Evolutionary conservation across 75 land plant genomes (phyloP).

Genomic region (Pseudotsuga menziesii): DNA sequence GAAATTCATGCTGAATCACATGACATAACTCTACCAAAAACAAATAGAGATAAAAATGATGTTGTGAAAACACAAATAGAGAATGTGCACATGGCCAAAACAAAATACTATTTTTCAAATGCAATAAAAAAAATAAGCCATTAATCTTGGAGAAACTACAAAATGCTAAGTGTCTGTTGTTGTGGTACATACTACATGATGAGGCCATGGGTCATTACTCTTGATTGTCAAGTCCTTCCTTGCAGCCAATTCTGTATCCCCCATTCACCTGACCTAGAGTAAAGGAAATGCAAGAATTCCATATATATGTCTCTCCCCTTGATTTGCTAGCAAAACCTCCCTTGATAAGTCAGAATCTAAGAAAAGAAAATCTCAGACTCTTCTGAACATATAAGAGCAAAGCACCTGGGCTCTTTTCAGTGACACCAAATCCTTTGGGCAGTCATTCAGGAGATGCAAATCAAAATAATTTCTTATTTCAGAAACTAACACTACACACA

Average conservation of each 20-base stretch:
- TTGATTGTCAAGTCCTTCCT: slow-evolving; percentile 65
- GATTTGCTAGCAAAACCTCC: slow-evolving; percentile 67
- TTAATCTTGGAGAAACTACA: neutral
- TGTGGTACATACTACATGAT: slow-evolving; percentile 79
- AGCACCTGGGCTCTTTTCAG: slow-evolving; percentile 81
- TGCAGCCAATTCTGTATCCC: slow-evolving; percentile 82
- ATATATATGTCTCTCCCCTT: slow-evolving; percentile 55
- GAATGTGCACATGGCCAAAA: neutral
- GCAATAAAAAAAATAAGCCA: neutral
- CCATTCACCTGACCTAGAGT: slow-evolving; percentile 71
- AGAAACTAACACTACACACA: neutral
- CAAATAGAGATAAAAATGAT: neutral
- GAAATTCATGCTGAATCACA: slow-evolving; percentile 75
- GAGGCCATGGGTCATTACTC: slow-evolving; percentile 75
- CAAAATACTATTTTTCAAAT: neutral
- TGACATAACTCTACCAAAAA: slow-evolving; percentile 75
- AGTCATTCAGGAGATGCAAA: slow-evolving; percentile 64
- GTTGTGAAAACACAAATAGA: neutral
- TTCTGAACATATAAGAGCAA: slow-evolving; percentile 39
- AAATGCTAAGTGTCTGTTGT: neutral
- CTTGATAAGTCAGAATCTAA: neutral
- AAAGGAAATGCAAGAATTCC: slow-evolving; percentile 96
- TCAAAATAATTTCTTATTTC: neutral
- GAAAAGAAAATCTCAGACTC: neutral
- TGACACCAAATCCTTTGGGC: slow-evolving; percentile 77